Conservation (phyloP, 2,329 filamentous ascomycete species). For the Cadophora luteo-olivacea region DNA sequence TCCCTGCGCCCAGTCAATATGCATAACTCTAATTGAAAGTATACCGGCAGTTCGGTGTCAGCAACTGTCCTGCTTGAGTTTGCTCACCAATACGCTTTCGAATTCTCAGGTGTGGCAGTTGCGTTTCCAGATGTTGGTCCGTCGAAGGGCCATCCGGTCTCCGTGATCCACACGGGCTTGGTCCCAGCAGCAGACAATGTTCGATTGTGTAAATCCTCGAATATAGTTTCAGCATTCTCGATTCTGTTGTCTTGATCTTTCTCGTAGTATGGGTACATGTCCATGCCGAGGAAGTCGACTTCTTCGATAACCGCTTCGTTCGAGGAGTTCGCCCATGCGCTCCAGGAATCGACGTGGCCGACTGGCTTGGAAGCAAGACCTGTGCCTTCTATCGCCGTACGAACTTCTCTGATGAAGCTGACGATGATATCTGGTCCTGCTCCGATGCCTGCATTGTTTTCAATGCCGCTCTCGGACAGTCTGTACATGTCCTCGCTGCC, state of each 20-base stretch:
- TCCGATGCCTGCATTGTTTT: slow-evolving; percentile 1
- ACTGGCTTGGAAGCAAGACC: slow-evolving; percentile 9
- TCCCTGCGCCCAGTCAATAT: background rate
- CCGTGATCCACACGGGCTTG: slow-evolving; percentile 24
- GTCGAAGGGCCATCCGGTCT: slow-evolving; percentile 21
- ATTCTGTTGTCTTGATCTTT: slow-evolving; percentile 17
- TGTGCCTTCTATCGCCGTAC: slow-evolving; percentile 18
- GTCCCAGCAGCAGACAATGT: slow-evolving; percentile 13
- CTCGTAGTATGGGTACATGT: slow-evolving; percentile 79
- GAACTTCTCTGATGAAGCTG: slow-evolving; percentile 53
- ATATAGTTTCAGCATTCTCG: slow-evolving; percentile 1
- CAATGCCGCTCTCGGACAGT: slow-evolving; percentile 60
- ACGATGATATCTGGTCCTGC: slow-evolving; percentile 61
- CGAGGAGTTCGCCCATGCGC: slow-evolving; percentile 72
- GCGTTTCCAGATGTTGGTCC: slow-evolving; percentile 6
- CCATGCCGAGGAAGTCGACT: slow-evolving; percentile 79
- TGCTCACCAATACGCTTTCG: slow-evolving; percentile 11
- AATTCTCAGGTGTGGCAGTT: slow-evolving; percentile 2
- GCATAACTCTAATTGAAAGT: background rate
- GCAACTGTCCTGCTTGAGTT: background rate
- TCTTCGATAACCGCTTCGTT: slow-evolving; percentile 73
- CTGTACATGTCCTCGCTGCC: slow-evolving; percentile 87
- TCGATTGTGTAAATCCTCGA: slow-evolving; percentile 11
- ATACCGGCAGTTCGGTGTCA: background rate
- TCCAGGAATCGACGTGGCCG: slow-evolving; percentile 69